Evolutionary conservation across 2,329 filamentous ascomycete genomes (phyloP).

Genomic region (Alternaria novae-zelandiae): DNA sequence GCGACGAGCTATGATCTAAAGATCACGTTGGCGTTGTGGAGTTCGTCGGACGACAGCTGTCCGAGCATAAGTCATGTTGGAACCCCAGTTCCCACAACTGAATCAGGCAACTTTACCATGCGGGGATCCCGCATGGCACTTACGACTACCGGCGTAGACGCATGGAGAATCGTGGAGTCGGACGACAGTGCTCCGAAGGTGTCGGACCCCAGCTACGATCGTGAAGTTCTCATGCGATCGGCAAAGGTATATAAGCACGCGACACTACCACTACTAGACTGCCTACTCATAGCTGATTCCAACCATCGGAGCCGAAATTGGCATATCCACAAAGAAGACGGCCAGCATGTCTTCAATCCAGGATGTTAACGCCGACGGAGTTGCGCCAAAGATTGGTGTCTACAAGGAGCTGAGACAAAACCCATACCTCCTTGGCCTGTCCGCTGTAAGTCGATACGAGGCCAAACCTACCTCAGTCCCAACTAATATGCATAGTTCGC

Average conservation of each 20-base stretch:
- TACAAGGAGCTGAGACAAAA: conserved; percentile 29
- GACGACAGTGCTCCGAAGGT: conserved; percentile 22
- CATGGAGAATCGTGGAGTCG: conserved; percentile 16
- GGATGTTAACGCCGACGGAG: conserved; percentile 4
- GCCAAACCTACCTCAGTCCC: rapidly evolving
- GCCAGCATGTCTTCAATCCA: neutral
- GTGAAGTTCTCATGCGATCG: conserved; percentile 1
- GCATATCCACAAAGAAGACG: neutral
- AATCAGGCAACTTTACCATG: conserved; percentile 12
- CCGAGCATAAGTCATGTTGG: conserved; percentile 19
- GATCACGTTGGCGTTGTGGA: conserved; percentile 8
- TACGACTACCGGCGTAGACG: conserved; percentile 1
- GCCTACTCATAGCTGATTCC: neutral
- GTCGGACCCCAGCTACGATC: conserved; percentile 11
- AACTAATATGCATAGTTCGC: conserved; percentile 18
- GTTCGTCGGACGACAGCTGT: conserved; percentile 31
- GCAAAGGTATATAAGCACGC: conserved; percentile 11
- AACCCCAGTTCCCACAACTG: conserved; percentile 2
- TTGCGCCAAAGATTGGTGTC: conserved; percentile 18
- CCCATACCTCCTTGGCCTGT: conserved; percentile 28
- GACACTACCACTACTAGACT: neutral
- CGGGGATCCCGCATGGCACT: conserved; percentile 3
- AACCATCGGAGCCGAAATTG: neutral
- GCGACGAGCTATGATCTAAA: neutral
- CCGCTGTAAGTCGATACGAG: conserved; percentile 8